Evolutionary conservation across 345 rosid species (phyloP).

Genomic region (Gossypium sturtianum): DNA sequence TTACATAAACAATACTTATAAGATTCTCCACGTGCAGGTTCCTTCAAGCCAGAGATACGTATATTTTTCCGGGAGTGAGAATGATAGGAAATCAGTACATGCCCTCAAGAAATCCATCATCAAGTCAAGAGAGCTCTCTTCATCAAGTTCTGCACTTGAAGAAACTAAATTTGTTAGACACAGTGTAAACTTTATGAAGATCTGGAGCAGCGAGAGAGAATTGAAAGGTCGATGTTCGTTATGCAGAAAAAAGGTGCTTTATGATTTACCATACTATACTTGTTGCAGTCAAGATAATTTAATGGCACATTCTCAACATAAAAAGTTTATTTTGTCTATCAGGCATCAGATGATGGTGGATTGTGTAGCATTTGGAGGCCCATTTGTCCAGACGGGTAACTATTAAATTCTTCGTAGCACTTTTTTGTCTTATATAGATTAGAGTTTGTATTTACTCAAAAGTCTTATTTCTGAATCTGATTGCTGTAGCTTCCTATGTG

Average conservation of each 20-base stretch:
- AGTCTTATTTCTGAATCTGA: background rate
- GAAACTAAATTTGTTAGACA: constrained; percentile 65
- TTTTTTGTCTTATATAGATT: background rate
- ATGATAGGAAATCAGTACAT: constrained; percentile 42
- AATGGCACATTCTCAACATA: background rate
- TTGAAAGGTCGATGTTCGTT: constrained; percentile 63
- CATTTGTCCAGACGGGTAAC: constrained; percentile 82
- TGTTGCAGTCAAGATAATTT: background rate
- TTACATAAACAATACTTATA: constrained; percentile 13
- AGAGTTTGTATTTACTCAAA: constrained; percentile 8
- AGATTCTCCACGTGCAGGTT: constrained; percentile 45
- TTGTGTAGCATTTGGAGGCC: constrained; percentile 91
- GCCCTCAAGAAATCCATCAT: constrained; percentile 40
- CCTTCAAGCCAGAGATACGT: constrained; percentile 88
- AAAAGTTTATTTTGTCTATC: constrained; percentile 17
- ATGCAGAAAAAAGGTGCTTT: constrained; percentile 69
- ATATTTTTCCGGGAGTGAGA: constrained; percentile 65
- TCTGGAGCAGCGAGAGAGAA: constrained; percentile 88
- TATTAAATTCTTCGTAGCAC: background rate
- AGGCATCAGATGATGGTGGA: constrained; percentile 57
- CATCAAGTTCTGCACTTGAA: constrained; percentile 42
- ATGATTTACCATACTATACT: constrained; percentile 12
- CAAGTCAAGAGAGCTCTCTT: constrained; percentile 57
- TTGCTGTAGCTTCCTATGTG: background rate
- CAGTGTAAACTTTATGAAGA: constrained; percentile 60